Conservation (phyloP, 2,329 filamentous ascomycete genomes). For the Drechmeria coniospora region DNA sequence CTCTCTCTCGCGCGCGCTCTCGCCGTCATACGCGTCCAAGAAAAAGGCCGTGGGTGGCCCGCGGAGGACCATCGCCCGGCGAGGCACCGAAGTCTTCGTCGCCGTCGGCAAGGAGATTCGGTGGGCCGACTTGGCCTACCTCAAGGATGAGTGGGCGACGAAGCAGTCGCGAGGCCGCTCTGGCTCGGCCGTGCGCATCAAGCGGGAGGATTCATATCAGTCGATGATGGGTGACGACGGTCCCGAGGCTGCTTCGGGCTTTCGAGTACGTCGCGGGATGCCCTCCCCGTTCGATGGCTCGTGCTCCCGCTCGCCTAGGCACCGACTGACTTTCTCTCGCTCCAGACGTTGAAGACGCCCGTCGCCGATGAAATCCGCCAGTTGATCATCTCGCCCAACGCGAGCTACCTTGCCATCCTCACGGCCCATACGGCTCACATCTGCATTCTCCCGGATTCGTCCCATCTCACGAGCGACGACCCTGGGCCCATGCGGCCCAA, state of each 20-base stretch:
- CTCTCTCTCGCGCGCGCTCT: conserved; percentile 20
- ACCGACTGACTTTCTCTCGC: too few relatives aligned
- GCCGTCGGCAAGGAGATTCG: conserved; percentile 80
- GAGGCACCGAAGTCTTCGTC: conserved; percentile 78
- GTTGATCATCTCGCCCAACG: conserved; percentile 68
- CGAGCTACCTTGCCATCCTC: conserved; percentile 68
- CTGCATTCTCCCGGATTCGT: conserved; percentile 66
- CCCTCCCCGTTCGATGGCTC: too few relatives aligned
- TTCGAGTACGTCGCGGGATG: conserved; percentile 18
- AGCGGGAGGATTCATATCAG: conserved; percentile 29
- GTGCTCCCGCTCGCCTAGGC: too few relatives aligned
- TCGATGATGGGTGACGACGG: conserved; percentile 18
- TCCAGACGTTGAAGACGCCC: conserved; percentile 58
- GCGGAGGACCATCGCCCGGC: conserved; percentile 55
- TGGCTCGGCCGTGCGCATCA: conserved; percentile 23
- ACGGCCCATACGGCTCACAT: conserved; percentile 83
- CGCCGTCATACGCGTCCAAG: conserved; percentile 24
- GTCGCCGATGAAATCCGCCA: conserved; percentile 74
- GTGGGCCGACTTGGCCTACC: conserved; percentile 70
- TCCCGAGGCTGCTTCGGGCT: conserved; percentile 12
- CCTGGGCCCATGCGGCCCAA: conserved; percentile 58
- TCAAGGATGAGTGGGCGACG: conserved; percentile 47
- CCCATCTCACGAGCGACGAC: conserved; percentile 58
- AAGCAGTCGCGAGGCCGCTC: conserved; percentile 14
- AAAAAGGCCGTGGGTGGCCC: conserved; percentile 32